phyloP scores from a whole-genome alignment of 2,329 filamentous ascomycete species.

The Myriosclerotinia curreyana region DNA sequence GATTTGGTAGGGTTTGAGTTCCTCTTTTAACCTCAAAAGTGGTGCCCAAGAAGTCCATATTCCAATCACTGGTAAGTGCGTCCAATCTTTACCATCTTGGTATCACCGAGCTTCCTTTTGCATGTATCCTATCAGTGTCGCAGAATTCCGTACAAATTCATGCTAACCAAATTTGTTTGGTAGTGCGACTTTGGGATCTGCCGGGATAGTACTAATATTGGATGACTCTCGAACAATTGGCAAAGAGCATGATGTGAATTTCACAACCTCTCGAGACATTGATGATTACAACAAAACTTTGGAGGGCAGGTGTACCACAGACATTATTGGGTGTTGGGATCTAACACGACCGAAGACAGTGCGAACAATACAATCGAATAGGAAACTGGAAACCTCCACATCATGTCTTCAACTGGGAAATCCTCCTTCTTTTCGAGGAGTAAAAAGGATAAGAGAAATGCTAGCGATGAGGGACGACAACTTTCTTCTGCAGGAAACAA shows the following conservation, averaged over 20 bases:
- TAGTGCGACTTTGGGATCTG: conserved; percentile 23
- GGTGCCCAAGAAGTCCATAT: conserved; percentile 8
- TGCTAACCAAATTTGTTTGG: conserved; percentile 30
- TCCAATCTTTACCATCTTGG: neutral
- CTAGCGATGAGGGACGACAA: conserved; percentile 57
- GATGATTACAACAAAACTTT: conserved; percentile 31
- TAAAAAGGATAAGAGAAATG: conserved; percentile 69
- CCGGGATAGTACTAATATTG: conserved; percentile 16
- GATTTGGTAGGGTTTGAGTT: neutral
- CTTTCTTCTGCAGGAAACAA: conserved; percentile 46
- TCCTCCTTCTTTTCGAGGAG: conserved; percentile 81
- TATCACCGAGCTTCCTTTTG: neutral
- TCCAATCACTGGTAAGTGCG: conserved; percentile 6
- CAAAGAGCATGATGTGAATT: conserved; percentile 35
- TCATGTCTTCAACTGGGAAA: conserved; percentile 18
- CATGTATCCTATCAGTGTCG: conserved; percentile 1
- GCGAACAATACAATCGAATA: conserved; percentile 27
- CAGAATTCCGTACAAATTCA: conserved; percentile 15
- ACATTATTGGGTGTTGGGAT: conserved; percentile 24
- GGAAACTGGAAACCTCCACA: neutral
- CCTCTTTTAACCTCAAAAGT: conserved; percentile 1
- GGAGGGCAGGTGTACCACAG: conserved; percentile 31
- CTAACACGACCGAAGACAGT: conserved; percentile 22
- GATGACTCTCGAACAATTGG: conserved; percentile 24
- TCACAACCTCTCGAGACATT: conserved; percentile 31